Percentiles rank a stretch among this genome's conserved stretches.
phyloP scores from a whole-genome alignment of 768 basidiomycete species.

The Leccinum broughii region DNA sequence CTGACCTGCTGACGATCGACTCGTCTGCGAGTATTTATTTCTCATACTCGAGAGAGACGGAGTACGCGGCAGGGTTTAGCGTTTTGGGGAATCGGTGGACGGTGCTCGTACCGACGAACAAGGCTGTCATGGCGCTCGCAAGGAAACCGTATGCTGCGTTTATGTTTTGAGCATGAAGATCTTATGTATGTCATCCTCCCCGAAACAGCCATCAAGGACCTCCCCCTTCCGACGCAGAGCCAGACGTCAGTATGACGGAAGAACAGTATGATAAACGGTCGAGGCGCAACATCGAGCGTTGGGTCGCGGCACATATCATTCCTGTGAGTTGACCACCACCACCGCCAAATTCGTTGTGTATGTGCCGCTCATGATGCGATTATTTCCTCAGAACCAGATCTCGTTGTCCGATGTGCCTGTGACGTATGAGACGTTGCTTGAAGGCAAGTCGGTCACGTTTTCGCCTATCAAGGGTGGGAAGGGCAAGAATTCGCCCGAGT shows the following conservation, averaged over 20 bases:
- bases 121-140: constrained; percentile 78
- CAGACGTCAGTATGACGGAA: constrained; percentile 60
- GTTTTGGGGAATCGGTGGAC: constrained; percentile 42
- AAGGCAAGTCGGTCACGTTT: constrained; percentile 60
- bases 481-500: constrained; percentile 45
- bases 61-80: constrained; percentile 53
- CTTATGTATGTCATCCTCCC: background rate
- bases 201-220: constrained; percentile 60
- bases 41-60: constrained; percentile 74
- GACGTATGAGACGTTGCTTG: constrained; percentile 58
- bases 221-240: constrained; percentile 29
- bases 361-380: background rate
- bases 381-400: constrained; percentile 42
- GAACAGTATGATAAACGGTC: constrained; percentile 61
- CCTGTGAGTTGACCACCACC: constrained; percentile 49
- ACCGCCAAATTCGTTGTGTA: background rate
- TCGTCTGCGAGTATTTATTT: constrained; percentile 78
- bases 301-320: constrained; percentile 83
- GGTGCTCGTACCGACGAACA: constrained; percentile 82
- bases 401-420: constrained; percentile 38
- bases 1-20: constrained; percentile 80
- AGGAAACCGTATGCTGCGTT: constrained; percentile 66
- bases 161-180: background rate
- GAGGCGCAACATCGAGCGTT: constrained; percentile 69
- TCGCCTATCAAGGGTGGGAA: constrained; percentile 35